Conservation (phyloP, 2,329 filamentous ascomycete species). For the Zasmidium cellare region DNA sequence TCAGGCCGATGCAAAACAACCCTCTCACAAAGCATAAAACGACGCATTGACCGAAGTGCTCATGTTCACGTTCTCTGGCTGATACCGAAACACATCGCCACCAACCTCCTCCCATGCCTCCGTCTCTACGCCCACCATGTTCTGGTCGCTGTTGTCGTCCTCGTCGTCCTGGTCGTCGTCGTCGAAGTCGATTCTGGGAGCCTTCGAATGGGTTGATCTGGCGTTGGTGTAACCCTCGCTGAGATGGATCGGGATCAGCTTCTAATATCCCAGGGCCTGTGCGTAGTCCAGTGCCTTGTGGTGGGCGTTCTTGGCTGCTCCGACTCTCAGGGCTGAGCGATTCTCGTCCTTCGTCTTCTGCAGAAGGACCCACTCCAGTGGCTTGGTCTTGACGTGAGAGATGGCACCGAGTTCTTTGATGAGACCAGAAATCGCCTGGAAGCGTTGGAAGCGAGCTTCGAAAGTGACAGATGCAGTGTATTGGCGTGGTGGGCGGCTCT, state of each 20-base stretch:
- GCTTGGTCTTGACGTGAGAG: conserved; percentile 1
- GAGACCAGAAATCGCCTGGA: conserved; percentile 4
- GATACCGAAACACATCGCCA: conserved; percentile 4
- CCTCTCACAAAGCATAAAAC: conserved; percentile 1
- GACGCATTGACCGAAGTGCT: conserved; percentile 1
- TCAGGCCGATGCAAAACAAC: too few relatives aligned
- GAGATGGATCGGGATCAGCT: conserved; percentile 2
- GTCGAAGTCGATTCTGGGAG: not conserved
- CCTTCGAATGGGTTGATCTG: conserved; percentile 4
- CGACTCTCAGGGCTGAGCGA: conserved; percentile 3
- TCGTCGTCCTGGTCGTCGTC: not conserved
- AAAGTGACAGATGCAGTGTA: conserved; percentile 9
- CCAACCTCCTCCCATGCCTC: conserved; percentile 8
- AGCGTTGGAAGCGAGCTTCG: conserved; percentile 7
- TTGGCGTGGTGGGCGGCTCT: not conserved
- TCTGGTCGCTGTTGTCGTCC: conserved; percentile 1
- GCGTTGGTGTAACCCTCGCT: conserved; percentile 3
- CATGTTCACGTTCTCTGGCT: conserved; percentile 13
- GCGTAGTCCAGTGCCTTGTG: conserved; percentile 15
- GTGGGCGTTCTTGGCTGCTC: conserved; percentile 9
- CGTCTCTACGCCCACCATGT: conserved; percentile 7
- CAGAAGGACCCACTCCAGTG: conserved; percentile 10
- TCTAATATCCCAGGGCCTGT: conserved; percentile 8
- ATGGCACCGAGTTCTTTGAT: not conserved
- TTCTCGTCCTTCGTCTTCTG: conserved; percentile 10